Evolutionary conservation across 2,329 filamentous ascomycete genomes (phyloP).

Genomic region (Drechslerella dactyloides): DNA sequence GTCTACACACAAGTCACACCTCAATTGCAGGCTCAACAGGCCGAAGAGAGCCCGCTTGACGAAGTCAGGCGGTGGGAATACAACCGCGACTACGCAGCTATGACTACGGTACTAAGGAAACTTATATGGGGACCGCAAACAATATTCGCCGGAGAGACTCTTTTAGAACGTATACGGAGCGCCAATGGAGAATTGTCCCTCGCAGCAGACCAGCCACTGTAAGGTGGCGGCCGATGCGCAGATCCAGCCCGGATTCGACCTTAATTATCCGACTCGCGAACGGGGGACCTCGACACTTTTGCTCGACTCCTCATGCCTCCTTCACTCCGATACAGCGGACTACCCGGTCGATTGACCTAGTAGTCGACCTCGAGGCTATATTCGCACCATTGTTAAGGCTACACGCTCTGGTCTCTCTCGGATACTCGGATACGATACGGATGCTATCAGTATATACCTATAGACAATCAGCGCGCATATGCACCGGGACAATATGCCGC

Average conservation of each 20-base stretch:
- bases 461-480: too few relatives aligned
- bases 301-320: too few relatives aligned
- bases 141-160: conserved; percentile 21
- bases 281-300: too few relatives aligned
- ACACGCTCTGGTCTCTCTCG: too few relatives aligned
- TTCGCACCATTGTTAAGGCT: too few relatives aligned
- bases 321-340: too few relatives aligned
- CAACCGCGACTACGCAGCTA: conserved; percentile 32
- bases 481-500: too few relatives aligned
- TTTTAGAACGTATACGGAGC: conserved; percentile 30
- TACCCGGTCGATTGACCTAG: too few relatives aligned
- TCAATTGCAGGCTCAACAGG: conserved; percentile 5
- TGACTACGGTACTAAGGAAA: conserved; percentile 25
- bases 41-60: conserved; percentile 30
- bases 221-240: not conserved
- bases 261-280: not conserved
- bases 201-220: conserved; percentile 4
- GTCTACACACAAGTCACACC: not conserved
- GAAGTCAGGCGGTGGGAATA: conserved; percentile 44
- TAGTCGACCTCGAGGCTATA: too few relatives aligned
- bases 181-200: conserved; percentile 26
- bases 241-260: not conserved
- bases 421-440: too few relatives aligned
- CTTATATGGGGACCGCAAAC: conserved; percentile 41
- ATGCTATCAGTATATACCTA: too few relatives aligned